Percentiles rank a stretch among this genome's conserved stretches.
Evolutionary conservation across 2,329 filamentous ascomycete genomes (phyloP).

Genomic region (Fusarium mundagurra): DNA sequence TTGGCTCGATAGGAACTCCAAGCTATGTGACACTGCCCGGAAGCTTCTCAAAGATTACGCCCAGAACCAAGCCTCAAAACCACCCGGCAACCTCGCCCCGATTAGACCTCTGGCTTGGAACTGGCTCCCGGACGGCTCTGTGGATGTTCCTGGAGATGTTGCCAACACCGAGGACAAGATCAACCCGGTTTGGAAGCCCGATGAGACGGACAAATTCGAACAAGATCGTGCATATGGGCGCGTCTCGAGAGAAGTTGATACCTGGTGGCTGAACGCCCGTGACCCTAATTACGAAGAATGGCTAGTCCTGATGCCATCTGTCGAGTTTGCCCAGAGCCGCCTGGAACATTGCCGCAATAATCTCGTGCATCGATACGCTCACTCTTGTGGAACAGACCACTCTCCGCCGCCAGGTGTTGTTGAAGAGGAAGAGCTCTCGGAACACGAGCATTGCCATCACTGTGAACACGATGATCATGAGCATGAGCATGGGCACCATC

Average conservation of each 20-base stretch:
- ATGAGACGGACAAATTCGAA: conserved; percentile 66
- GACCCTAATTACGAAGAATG: conserved; percentile 70
- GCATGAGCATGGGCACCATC: background rate
- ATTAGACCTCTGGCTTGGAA: conserved; percentile 65
- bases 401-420: conserved; percentile 48
- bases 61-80: conserved; percentile 58
- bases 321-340: conserved; percentile 66
- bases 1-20: conserved; percentile 70
- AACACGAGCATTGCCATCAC: conserved; percentile 51
- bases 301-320: conserved; percentile 67
- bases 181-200: conserved; percentile 60
- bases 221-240: conserved; percentile 68
- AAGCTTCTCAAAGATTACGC: conserved; percentile 66
- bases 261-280: conserved; percentile 70
- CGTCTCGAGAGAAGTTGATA: conserved; percentile 72
- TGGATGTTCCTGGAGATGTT: conserved; percentile 44
- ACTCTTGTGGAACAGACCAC: conserved; percentile 55
- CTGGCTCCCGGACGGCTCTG: conserved; percentile 58
- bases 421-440: conserved; percentile 52
- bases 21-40: conserved; percentile 65
- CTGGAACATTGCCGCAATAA: conserved; percentile 69
- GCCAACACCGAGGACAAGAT: conserved; percentile 55
- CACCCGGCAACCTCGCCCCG: conserved; percentile 60
- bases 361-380: conserved; percentile 65
- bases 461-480: conserved; percentile 40